Conservation (phyloP, 192 early-diverging fungal genomes). For the Linnemannia hyalina region DNA sequence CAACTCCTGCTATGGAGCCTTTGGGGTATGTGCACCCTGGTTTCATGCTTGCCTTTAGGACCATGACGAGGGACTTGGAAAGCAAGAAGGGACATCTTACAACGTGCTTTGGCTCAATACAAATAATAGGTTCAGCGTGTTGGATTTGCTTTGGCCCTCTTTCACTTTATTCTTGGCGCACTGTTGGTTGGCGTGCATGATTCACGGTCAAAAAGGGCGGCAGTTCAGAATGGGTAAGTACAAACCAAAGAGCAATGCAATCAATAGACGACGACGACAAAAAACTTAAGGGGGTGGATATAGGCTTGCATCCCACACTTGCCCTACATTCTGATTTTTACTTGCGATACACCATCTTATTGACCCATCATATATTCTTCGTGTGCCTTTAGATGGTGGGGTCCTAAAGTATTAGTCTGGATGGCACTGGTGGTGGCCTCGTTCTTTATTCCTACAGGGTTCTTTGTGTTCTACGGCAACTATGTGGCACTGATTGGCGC, state of each 20-base stretch:
- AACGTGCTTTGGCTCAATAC: not conserved
- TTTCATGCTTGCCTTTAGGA: not conserved
- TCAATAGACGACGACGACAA: not conserved
- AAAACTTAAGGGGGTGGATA: not conserved
- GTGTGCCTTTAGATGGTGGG: slow-evolving; percentile 66
- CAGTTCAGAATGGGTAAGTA: slow-evolving; percentile 88
- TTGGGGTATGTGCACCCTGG: slow-evolving; percentile 70
- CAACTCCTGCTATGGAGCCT: slow-evolving; percentile 84
- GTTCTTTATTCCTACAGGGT: slow-evolving; percentile 93
- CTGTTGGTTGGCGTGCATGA: slow-evolving; percentile 77
- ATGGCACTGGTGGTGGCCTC: slow-evolving; percentile 77
- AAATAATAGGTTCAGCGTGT: slow-evolving; percentile 80
- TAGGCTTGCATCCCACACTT: not conserved
- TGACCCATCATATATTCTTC: not conserved
- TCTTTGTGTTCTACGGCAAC: slow-evolving; percentile 88
- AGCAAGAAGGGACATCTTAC: not conserved
- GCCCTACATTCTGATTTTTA: not conserved
- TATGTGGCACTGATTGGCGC: slow-evolving; percentile 89
- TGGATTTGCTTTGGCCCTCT: slow-evolving; percentile 84
- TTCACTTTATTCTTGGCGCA: slow-evolving; percentile 71
- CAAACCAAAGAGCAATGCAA: not conserved
- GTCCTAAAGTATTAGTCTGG: slow-evolving; percentile 77
- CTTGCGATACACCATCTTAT: not conserved
- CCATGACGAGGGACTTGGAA: not conserved
- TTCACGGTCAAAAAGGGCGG: slow-evolving; percentile 79